Conservation (phyloP, 352 stramenopile genomes). For the Pythium myriotylum region DNA sequence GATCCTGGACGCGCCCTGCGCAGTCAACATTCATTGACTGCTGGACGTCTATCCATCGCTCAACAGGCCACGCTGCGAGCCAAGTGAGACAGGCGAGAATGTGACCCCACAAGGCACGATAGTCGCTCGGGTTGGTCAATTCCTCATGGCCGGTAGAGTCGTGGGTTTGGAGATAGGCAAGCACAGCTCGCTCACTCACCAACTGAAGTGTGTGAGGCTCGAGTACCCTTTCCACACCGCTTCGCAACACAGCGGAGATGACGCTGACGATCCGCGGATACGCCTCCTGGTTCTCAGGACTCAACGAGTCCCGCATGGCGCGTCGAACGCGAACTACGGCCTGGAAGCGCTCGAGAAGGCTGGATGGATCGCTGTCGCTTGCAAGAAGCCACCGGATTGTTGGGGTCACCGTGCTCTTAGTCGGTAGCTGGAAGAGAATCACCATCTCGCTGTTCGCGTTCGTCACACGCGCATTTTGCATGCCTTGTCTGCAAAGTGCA, state of each 20-base stretch:
- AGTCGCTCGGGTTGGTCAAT: background rate
- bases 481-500: conserved; percentile 3
- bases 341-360: background rate
- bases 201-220: background rate
- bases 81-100: conserved; percentile 4
- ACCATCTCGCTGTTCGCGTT: background rate
- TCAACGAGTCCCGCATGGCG: conserved; percentile 4
- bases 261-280: conserved; percentile 1
- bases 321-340: background rate
- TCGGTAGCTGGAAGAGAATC: conserved; percentile 21
- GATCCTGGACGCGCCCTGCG: background rate
- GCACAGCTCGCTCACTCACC: conserved; percentile 1
- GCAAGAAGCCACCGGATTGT: conserved; percentile 11
- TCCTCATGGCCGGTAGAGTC: background rate
- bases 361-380: background rate
- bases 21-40: background rate
- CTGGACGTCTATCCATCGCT: background rate
- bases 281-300: background rate
- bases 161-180: background rate
- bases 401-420: background rate
- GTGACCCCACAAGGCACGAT: background rate
- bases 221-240: background rate
- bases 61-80: background rate
- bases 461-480: background rate
- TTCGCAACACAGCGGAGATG: conserved; percentile 2